Percentiles rank a stretch among this genome's conserved stretches.
phyloP scores from a whole-genome alignment of 805 yeast genomes.

The Metschnikowia vanudenii region DNA sequence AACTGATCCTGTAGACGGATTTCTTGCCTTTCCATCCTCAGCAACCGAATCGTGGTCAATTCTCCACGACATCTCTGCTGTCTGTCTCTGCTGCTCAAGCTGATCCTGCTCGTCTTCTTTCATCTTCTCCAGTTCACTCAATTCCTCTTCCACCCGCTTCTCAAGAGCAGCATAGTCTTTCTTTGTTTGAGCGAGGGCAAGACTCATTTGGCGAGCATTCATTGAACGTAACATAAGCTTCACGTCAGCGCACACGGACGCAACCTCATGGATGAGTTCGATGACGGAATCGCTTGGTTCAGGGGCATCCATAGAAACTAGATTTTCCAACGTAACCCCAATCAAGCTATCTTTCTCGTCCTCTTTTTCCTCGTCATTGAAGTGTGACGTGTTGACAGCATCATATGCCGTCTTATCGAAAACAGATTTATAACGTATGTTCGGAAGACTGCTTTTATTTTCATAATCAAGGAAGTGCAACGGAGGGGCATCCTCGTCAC shows the following conservation, averaged over 20 bases:
- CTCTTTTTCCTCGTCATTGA: slow-evolving; percentile 21
- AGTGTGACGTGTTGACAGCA: slow-evolving; percentile 5
- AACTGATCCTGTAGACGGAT: slow-evolving; percentile 10
- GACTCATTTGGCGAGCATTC: slow-evolving; percentile 52
- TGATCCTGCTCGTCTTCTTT: slow-evolving; percentile 18
- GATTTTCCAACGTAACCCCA: slow-evolving; percentile 49
- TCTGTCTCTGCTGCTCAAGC: slow-evolving; percentile 21
- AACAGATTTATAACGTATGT: slow-evolving; percentile 37
- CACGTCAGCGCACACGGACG: slow-evolving; percentile 61
- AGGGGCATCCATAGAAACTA: slow-evolving; percentile 55
- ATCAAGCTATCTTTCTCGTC: slow-evolving; percentile 18
- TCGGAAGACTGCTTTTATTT: slow-evolving; percentile 22
- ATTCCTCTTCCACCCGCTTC: slow-evolving; percentile 10
- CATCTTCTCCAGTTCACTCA: slow-evolving; percentile 28
- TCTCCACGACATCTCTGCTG: neutral
- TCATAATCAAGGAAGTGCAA: slow-evolving; percentile 31
- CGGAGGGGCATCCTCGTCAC: slow-evolving; percentile 32
- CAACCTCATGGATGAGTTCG: slow-evolving; percentile 60
- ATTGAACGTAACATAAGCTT: slow-evolving; percentile 57
- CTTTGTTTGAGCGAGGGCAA: slow-evolving; percentile 27
- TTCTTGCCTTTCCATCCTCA: neutral
- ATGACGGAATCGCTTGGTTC: slow-evolving; percentile 56
- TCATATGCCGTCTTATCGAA: slow-evolving; percentile 28
- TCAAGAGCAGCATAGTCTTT: slow-evolving; percentile 19
- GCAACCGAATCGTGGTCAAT: slow-evolving; percentile 8